Percentiles rank a stretch among this genome's conserved stretches.
These are phyloP conservation scores for Pavlovales sp. DNA, from an alignment of 208 protist genomes.

Conservation along the genomic window DNA sequence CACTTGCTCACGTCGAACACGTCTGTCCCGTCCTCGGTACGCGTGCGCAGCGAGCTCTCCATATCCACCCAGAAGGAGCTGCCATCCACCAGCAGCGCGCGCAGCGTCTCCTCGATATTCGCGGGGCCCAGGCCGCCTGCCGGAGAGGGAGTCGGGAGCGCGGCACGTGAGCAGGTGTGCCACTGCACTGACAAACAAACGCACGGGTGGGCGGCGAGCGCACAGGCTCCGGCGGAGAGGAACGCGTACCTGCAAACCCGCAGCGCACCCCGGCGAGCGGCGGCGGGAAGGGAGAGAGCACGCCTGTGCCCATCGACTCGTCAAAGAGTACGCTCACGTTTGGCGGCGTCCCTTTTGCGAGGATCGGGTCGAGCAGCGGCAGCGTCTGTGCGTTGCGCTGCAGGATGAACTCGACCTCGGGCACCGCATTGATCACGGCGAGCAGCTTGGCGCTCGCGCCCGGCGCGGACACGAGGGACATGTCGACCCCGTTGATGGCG, in stretches of 20 bases:
- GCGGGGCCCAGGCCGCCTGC: not conserved
- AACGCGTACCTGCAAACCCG: not conserved
- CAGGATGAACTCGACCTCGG: slow-evolving; percentile 12
- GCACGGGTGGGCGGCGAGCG: no score
- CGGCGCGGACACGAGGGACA: not conserved
- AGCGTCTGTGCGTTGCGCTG: slow-evolving; percentile 16
- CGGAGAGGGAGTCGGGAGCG: no score
- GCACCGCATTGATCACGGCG: not conserved
- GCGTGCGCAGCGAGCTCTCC: not conserved
- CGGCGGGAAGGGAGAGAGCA: not conserved
- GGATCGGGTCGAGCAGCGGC: not conserved
- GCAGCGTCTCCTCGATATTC: not conserved
- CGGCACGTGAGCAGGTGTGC: no score
- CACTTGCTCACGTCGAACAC: not conserved
- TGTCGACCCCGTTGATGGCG: slow-evolving; percentile 8
- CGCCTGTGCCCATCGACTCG: slow-evolving; percentile 23
- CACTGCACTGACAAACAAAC: no score
- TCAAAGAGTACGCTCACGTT: slow-evolving; percentile 22
- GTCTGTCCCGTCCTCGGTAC: not conserved
- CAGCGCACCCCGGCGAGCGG: not conserved
- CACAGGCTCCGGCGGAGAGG: no score
- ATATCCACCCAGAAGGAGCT: not conserved
- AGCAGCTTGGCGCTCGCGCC: not conserved
- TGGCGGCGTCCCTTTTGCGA: not conserved
- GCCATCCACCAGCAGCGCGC: not conserved